Evolutionary conservation across 768 basidiomycete species (phyloP), one percentile per base, ranked within the genome.

Genomic region (Naematelia encephala): DNA sequence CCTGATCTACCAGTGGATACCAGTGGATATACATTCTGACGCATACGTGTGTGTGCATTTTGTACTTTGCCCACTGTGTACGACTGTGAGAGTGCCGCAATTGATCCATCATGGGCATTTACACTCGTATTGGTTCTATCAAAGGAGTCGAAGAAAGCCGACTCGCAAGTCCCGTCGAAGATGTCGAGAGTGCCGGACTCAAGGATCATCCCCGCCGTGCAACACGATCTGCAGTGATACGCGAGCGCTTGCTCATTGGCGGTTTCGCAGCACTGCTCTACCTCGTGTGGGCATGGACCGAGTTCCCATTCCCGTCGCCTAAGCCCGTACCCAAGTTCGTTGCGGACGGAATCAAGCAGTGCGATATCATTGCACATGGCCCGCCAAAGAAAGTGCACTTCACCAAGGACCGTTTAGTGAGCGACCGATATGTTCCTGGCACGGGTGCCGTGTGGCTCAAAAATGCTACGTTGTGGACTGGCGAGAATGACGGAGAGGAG

Each of bases 391-490:
- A 39, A 39, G 34, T 39, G 34, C 34, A 16, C 8, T 39, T 39
- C 16, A 39, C 34, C 8, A 39, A 16, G 8, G 34, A 39, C 34
- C 34, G 34, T 8, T 8, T 39, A 8, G 46, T 42, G 10, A 58
- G 51, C 10, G 74, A 75, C 39, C 62, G 72, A 12, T 73, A 61
- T 54, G 70, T 60, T 16, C 42, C 57, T 27, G 85, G 83, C 0
- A 86, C 87, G 1, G 67, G 64, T 2, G 71, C 85, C 0, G 79
- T 81, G 1, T 75, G 86, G 13, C 80, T 90, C 43, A 80, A 77
- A 51, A 87, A 89, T 69, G 87, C 85, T 14, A 83, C 82, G 5
- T 82, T 90, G 29, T 90, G 88, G 89, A 88, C 87, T 4, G 88
- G 87, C 0, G 72, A 75, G 4, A 61, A 79, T 5, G 77, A 82